Base-by-base conservation (phyloP, 78 protist genomes). In the Anaeramoeba flamelloides region DNA sequence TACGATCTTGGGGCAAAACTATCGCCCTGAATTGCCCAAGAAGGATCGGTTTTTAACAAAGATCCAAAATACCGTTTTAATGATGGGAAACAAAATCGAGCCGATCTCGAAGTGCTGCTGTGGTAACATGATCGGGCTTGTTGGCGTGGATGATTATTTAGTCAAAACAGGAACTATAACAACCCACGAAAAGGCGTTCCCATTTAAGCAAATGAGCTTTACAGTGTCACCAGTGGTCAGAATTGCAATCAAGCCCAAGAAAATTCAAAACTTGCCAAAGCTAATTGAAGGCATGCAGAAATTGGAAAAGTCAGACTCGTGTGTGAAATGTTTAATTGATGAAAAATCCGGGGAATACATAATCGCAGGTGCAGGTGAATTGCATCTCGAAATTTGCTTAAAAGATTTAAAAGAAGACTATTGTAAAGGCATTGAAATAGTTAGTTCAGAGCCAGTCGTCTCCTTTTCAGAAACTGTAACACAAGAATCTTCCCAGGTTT, bases 191-290 rank as follows among this genome's bases (percentile, higher is more conserved):
- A 79, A 77, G 64, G 92, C 96, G 39, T 90, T 86, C 92, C 89
- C 87, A 85, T 85, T 97, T 84, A 74, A 77, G 34, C 88, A 82
- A 78, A 96, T 97, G 99, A 96, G 96, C 93, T 97, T 86, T 96
- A 93, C 98, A 22, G 99, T 94, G 79, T 92, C 98, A 33, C 98
- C 99, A 41, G 99, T 98, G 90, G 99, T 98, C 77, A 96, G 98
- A 75, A 95, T 95, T 41, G 99, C 99, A 81, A 99, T 98, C 39
- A 95, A 91, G 90, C 86, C 91, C 84, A 94, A 93, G 95, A 89
- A 94, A 94, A 91, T 88, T 41, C 3, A 65, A 2, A 96, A 92
- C 82, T 90, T 91, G 38, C 98, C 99, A 87, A 95, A 94, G 90
- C 88, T 98, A 31, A 98, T 95, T 40, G 99, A 96, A 79, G 99